Base-by-base conservation (phyloP, 768 basidiomycete species). In the Peribolospora kevripleyi region DNA sequence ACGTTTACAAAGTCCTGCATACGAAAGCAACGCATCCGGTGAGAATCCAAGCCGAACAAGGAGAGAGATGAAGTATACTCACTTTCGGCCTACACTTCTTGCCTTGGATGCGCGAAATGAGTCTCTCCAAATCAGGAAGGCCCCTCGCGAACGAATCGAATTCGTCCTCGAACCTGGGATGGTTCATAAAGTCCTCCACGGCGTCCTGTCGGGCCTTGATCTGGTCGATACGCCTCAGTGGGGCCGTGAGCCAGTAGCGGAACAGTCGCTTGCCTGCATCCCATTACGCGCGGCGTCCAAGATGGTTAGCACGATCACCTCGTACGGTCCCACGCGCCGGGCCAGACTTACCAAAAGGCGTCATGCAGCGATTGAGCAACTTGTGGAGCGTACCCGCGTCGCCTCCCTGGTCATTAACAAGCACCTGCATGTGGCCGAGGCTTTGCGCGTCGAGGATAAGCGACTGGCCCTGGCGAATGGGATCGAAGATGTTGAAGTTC, bases 121-220 rank as follows among this genome's bases (percentile, higher is more conserved):
- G 78, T 10, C 93, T 83, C 65, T 97, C 86, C 7, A 91, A 74
- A 66, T 97, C 91, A 5, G 88, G 88, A 6, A 93, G 65, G 10
- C 80, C 79, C 67, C 84, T 86, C 7, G 79, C 80, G 25, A 88
- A 65, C 51, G 75, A 73, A 25, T 73, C 75, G 66, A 97, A 97
- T 0, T 78, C 74, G 5, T 70, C 72, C 62, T 83, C 80, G 62
- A 88, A 91, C 0, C 73, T 76, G 1, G 77, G 77, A 60, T 91
- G 77, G 36, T 76, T 71, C 63, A 97, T 77, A 48, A 98, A 74
- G 63, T 91, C 91, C 62, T 93, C 73, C 2, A 98, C 85, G 3
- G 93, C 93, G 65, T 97, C 90, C 14, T 93, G 78, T 55, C 91
- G 74, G 46, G 83, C 80, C 63, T 91, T 90, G 68, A 98, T 97